These are phyloP conservation scores for Lasiodiplodia citricola DNA, from an alignment of 2,329 filamentous ascomycete genomes.

Conservation along the genomic window DNA sequence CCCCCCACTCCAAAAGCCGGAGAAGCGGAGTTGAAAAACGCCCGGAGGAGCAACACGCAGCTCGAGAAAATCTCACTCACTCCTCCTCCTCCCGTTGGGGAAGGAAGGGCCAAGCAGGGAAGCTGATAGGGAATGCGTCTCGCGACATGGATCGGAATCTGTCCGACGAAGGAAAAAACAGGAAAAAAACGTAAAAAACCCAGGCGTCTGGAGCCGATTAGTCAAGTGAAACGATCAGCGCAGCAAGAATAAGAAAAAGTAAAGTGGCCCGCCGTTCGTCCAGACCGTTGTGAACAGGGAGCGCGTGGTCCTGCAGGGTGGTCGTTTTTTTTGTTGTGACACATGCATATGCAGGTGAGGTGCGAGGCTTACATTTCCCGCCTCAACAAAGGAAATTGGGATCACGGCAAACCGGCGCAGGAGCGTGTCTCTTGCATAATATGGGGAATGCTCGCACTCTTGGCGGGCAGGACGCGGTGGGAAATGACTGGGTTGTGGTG, in stretches of 20 bases:
- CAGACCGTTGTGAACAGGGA: neutral
- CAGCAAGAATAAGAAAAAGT: neutral
- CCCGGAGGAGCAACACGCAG: too few relatives aligned
- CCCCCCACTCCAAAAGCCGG: neutral
- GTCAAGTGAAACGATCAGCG: neutral
- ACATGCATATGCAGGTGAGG: neutral
- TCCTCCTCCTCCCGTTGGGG: too few relatives aligned
- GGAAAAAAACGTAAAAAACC: too few relatives aligned
- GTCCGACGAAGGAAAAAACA: too few relatives aligned
- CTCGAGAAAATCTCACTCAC: too few relatives aligned
- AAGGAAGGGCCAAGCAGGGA: too few relatives aligned
- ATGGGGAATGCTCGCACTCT: neutral
- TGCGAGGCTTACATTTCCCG: neutral
- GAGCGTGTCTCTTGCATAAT: too few relatives aligned
- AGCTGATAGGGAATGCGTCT: too few relatives aligned
- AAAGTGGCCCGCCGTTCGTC: neutral
- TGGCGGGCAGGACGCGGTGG: too few relatives aligned
- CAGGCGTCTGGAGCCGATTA: neutral
- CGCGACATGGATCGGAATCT: too few relatives aligned
- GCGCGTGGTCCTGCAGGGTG: neutral
- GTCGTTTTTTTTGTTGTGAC: neutral
- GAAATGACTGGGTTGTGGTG: too few relatives aligned
- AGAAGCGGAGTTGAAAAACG: neutral
- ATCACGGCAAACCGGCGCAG: too few relatives aligned
- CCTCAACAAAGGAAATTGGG: neutral